Evolutionary conservation across 768 basidiomycete species (phyloP).

Genomic region (Plicaturopsis crispa): DNA sequence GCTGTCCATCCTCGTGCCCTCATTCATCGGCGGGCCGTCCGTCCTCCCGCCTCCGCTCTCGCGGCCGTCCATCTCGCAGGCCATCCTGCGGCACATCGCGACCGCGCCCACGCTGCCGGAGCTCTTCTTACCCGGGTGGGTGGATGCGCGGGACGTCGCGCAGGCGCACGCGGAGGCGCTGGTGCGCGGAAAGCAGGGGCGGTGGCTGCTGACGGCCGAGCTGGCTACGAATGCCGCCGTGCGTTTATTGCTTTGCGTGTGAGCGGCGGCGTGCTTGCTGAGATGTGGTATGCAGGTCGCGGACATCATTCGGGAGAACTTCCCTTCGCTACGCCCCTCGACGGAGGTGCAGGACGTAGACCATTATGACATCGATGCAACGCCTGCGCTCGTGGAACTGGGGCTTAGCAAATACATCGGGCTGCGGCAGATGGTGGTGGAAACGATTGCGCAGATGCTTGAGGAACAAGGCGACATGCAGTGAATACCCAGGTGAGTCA

Average conservation of each 20-base stretch:
- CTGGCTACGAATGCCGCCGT: neutral
- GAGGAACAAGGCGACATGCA: too few relatives aligned
- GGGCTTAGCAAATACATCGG: neutral
- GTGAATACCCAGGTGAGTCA: too few relatives aligned
- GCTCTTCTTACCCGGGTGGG: neutral
- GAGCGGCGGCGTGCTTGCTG: neutral
- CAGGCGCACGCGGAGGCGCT: conserved; percentile 7
- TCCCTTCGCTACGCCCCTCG: neutral
- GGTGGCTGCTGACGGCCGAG: neutral
- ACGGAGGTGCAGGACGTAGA: neutral
- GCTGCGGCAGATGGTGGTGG: neutral
- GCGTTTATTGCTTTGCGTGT: neutral
- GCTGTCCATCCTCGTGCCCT: conserved; percentile 12
- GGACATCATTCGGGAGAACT: neutral
- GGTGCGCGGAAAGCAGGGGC: too few relatives aligned
- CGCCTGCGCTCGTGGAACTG: neutral
- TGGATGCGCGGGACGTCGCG: conserved; percentile 9
- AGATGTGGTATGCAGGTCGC: neutral
- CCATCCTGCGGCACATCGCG: neutral
- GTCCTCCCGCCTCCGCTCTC: too few relatives aligned
- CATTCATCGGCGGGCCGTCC: conserved; percentile 5
- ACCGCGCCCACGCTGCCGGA: neutral
- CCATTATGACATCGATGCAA: neutral
- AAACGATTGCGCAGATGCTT: neutral
- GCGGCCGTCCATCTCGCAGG: neutral